phyloP scores from a whole-genome alignment of 176 grass and related monocot genomes.

The Lolium multiflorum region DNA sequence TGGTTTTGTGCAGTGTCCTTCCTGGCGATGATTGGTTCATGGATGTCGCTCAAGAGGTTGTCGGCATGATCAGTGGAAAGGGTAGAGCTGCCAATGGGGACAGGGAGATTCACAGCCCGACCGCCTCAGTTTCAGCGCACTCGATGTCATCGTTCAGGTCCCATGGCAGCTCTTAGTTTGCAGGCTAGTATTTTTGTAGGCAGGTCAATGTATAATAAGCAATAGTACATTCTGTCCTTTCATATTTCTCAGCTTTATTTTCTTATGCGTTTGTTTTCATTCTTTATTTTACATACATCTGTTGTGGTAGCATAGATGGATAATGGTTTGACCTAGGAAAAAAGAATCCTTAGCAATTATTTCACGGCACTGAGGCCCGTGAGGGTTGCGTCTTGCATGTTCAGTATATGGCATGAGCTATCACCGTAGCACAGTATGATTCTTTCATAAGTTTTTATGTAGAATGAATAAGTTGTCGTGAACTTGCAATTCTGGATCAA shows the following conservation, averaged over 20 bases:
- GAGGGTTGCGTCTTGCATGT: conserved; percentile 6
- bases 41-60: conserved; percentile 72
- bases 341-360: conserved; percentile 30
- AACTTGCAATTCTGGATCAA: no score
- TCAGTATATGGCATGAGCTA: conserved; percentile 31
- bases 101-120: conserved; percentile 78
- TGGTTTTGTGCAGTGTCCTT: conserved; percentile 65
- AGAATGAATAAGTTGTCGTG: neutral
- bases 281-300: conserved; percentile 27
- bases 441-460: conserved; percentile 35
- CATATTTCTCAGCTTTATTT: neutral
- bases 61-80: conserved; percentile 68
- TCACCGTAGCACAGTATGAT: conserved; percentile 10
- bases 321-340: conserved; percentile 50
- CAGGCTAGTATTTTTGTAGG: conserved; percentile 28
- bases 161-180: conserved; percentile 61
- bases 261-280: conserved; percentile 8
- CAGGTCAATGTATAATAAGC: conserved; percentile 58
- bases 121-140: conserved; percentile 84
- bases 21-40: conserved; percentile 85
- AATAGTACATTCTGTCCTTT: conserved; percentile 43
- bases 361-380: conserved; percentile 17
- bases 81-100: conserved; percentile 75
- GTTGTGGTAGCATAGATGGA: conserved; percentile 49
- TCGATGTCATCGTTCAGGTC: conserved; percentile 88